A percentile compares a stretch with the other conserved stretches of the same genome.
phyloP scores from a whole-genome alignment of 139 green algal genomes.

The Bryopsis sp. region DNA sequence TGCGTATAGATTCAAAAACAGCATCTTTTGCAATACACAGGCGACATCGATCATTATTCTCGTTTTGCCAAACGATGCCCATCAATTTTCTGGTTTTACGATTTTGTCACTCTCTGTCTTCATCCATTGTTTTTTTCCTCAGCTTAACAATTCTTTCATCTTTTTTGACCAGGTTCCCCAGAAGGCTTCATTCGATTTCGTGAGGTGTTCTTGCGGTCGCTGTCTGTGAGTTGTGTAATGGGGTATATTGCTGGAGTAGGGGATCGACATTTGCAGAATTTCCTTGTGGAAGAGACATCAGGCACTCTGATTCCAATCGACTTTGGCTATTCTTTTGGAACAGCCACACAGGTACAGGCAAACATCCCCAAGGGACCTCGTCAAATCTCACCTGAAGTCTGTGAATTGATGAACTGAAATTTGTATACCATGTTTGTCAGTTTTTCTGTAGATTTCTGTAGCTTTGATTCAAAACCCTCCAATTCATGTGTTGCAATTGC shows the following conservation, averaged over 20 bases:
- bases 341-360: conserved; percentile 33
- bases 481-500: no score
- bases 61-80: no score
- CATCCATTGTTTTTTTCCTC: no score
- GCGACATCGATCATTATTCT: no score
- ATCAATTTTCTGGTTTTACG: no score
- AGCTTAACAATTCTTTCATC: no score
- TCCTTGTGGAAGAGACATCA: conserved; percentile 46
- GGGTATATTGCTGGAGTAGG: conserved; percentile 47
- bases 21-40: no score
- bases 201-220: conserved; percentile 22
- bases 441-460: neutral
- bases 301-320: conserved; percentile 55
- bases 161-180: conserved; percentile 15
- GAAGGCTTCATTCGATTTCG: conserved; percentile 36
- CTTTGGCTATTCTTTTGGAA: conserved; percentile 73
- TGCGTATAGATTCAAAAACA: no score
- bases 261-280: conserved; percentile 61
- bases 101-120: no score
- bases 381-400: neutral
- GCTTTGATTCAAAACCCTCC: neutral
- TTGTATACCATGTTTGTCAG: no score
- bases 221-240: conserved; percentile 27
- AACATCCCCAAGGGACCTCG: neutral
- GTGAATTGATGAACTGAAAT: neutral